Conservation (phyloP, 1,284 basidiomycete species). For the Irpex lacteus region DNA sequence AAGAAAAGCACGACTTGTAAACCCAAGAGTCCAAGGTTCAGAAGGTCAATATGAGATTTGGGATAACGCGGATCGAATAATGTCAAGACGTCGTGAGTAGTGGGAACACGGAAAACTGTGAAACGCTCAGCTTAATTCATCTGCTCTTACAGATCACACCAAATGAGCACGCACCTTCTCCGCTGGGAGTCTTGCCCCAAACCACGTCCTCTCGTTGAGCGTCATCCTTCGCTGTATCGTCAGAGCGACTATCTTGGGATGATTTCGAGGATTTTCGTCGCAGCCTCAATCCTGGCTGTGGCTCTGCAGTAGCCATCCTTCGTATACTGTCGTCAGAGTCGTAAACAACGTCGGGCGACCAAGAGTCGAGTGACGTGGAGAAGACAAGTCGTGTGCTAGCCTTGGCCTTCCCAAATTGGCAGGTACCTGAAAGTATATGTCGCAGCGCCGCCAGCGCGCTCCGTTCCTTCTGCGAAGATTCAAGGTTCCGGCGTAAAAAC, state of each 20-base stretch:
- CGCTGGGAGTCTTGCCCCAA: conserved; percentile 85
- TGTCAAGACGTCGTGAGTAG: conserved; percentile 93
- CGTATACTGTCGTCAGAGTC: background rate
- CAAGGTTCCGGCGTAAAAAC: background rate
- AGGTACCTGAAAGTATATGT: background rate
- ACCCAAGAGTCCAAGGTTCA: conserved; percentile 80
- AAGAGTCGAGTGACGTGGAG: conserved; percentile 10
- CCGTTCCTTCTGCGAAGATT: background rate
- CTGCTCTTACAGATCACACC: background rate
- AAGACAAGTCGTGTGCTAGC: conserved; percentile 1
- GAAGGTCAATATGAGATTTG: conserved; percentile 89
- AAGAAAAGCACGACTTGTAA: conserved; percentile 81
- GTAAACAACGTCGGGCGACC: background rate
- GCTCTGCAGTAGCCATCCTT: conserved; percentile 10
- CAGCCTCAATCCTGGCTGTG: conserved; percentile 10
- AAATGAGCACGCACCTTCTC: conserved; percentile 53
- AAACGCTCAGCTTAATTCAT: conserved; percentile 4
- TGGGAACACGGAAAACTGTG: conserved; percentile 90
- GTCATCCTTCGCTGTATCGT: background rate
- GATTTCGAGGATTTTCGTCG: conserved; percentile 14
- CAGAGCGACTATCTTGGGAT: background rate
- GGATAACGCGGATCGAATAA: conserved; percentile 87
- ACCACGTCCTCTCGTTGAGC: conserved; percentile 56
- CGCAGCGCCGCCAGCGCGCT: background rate
- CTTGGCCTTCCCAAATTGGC: background rate